Percentiles rank a stretch among this genome's conserved stretches.
phyloP scores from a whole-genome alignment of 163 green algal genomes.

The Trebouxiophyceae sp. region DNA sequence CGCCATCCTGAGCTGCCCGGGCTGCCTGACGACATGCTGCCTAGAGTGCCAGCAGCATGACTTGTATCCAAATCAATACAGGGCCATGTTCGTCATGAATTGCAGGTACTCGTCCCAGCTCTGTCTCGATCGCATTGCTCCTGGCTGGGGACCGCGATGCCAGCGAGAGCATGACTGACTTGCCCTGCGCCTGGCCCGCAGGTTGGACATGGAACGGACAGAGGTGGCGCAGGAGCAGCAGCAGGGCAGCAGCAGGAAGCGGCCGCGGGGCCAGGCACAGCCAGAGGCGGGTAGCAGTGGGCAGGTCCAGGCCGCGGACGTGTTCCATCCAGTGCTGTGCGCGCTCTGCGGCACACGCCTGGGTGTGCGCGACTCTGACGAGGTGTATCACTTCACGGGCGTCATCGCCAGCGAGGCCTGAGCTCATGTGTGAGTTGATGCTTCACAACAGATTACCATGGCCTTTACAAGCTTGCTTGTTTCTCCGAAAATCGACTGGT shows the following conservation, averaged over 20 bases:
- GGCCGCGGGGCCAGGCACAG: not conserved
- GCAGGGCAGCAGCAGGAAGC: not conserved
- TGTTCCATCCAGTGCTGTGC: conserved; percentile 51
- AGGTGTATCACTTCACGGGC: conserved; percentile 70
- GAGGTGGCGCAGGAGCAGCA: conserved; percentile 1
- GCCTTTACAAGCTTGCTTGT: too few relatives aligned
- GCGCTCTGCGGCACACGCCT: conserved; percentile 45
- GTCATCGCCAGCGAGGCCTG: conserved; percentile 42
- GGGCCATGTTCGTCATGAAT: conserved; percentile 80
- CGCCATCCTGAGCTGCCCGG: conserved; percentile 69
- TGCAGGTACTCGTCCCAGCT: conserved; percentile 27
- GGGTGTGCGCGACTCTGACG: conserved; percentile 35
- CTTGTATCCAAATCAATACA: conserved; percentile 45
- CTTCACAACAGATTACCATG: too few relatives aligned
- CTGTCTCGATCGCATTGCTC: not conserved
- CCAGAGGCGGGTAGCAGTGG: not conserved
- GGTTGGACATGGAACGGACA: not conserved
- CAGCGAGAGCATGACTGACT: too few relatives aligned
- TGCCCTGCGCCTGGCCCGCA: too few relatives aligned
- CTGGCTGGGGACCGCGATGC: too few relatives aligned
- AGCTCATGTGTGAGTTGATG: not conserved
- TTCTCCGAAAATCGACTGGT: too few relatives aligned
- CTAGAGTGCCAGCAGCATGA: conserved; percentile 75
- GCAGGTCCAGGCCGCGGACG: conserved; percentile 8
- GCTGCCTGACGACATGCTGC: conserved; percentile 71